These are phyloP conservation scores for Omphalotus guepiniiformis DNA, from an alignment of 768 basidiomycete genomes.

Conservation along the genomic window DNA sequence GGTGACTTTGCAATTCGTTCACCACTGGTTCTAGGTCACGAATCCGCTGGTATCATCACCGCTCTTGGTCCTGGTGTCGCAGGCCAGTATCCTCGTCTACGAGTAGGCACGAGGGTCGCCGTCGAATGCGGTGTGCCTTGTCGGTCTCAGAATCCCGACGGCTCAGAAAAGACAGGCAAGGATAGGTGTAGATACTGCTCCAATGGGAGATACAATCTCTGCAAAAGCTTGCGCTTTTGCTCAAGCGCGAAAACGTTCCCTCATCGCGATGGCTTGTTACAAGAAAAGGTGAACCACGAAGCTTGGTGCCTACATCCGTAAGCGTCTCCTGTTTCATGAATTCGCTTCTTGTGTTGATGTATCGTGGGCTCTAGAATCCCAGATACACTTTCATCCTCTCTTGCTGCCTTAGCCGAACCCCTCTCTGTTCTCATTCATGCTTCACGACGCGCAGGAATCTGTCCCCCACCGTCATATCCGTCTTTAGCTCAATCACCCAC, in stretches of 20 bases:
- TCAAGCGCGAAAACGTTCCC: slow-evolving; percentile 89
- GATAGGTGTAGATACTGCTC: slow-evolving; percentile 59
- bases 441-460: slow-evolving; percentile 38
- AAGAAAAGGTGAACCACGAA: slow-evolving; percentile 86
- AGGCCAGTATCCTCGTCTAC: slow-evolving; percentile 30
- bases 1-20: slow-evolving; percentile 85
- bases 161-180: slow-evolving; percentile 1
- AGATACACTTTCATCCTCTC: slow-evolving; percentile 68
- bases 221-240: slow-evolving; percentile 85
- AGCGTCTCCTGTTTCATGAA: slow-evolving; percentile 28
- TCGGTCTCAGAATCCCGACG: slow-evolving; percentile 25
- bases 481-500: slow-evolving; percentile 11
- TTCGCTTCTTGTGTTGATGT: too few species aligned
- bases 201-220: slow-evolving; percentile 88
- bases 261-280: slow-evolving; percentile 90
- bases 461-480: slow-evolving; percentile 3
- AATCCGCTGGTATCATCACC: slow-evolving; percentile 83
- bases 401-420: slow-evolving; percentile 89
- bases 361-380: slow-evolving; percentile 51
- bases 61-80: slow-evolving; percentile 73
- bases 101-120: slow-evolving; percentile 83
- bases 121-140: slow-evolving; percentile 94
- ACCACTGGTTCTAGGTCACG: slow-evolving; percentile 91
- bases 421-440: slow-evolving; percentile 84
- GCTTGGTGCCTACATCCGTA: slow-evolving; percentile 83